phyloP scores from a whole-genome alignment of 371 early-diverging fungal genomes.

The Mycotypha africana region DNA sequence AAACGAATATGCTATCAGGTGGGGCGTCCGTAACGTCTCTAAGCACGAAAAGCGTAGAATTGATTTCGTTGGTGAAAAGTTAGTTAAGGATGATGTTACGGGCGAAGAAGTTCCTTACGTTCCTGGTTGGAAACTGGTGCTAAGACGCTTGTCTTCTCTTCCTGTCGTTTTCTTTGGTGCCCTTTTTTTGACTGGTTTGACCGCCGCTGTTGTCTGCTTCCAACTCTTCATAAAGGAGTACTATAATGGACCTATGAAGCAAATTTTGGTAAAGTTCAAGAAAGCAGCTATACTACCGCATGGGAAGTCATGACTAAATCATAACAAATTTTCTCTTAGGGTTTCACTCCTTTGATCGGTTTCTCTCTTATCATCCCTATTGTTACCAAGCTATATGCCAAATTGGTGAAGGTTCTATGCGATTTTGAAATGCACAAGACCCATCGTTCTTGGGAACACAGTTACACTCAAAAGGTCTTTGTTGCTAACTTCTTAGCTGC shows the following conservation, averaged over 20 bases:
- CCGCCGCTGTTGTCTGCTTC: slow-evolving; percentile 65
- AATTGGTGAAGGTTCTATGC: slow-evolving; percentile 58
- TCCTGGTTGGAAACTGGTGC: slow-evolving; percentile 65
- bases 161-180: slow-evolving; percentile 65
- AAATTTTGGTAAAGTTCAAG: slow-evolving; percentile 25
- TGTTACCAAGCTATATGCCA: slow-evolving; percentile 62
- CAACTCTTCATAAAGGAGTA: slow-evolving; percentile 78
- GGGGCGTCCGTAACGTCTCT: slow-evolving; percentile 72
- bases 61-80: slow-evolving; percentile 60
- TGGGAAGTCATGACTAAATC: too few relatives aligned
- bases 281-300: too few relatives aligned
- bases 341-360: slow-evolving; percentile 66
- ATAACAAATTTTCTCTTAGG: too few relatives aligned
- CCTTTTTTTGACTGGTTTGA: slow-evolving; percentile 53
- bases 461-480: slow-evolving; percentile 79
- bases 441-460: slow-evolving; percentile 62
- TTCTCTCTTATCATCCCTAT: slow-evolving; percentile 74
- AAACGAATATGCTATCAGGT: slow-evolving; percentile 61
- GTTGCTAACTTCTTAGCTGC: slow-evolving; percentile 77
- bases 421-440: slow-evolving; percentile 84
- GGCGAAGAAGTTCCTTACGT: slow-evolving; percentile 69
- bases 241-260: slow-evolving; percentile 73
- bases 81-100: slow-evolving; percentile 61
- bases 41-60: slow-evolving; percentile 60
- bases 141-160: slow-evolving; percentile 50